These are phyloP conservation scores for Elsinoe perseae DNA, from an alignment of 2,329 filamentous ascomycete genomes.

Conservation along the genomic window DNA sequence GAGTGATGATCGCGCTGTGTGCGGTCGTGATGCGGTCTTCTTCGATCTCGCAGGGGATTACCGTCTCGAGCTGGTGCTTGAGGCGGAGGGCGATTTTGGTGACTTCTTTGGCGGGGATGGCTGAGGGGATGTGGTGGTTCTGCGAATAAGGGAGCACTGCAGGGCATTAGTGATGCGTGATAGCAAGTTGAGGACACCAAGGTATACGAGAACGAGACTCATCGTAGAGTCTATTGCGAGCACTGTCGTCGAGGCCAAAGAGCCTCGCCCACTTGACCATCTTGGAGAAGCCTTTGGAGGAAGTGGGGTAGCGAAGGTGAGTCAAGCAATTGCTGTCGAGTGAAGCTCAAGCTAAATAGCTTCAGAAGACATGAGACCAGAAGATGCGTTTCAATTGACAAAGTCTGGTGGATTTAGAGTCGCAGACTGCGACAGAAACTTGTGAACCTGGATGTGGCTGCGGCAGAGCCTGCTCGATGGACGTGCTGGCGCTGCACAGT, in stretches of 20 bases:
- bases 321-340: neutral
- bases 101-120: conserved; percentile 68
- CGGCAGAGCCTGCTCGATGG: conserved; percentile 10
- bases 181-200: neutral
- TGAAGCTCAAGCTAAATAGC: neutral
- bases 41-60: conserved; percentile 84
- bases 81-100: conserved; percentile 84
- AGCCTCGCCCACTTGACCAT: conserved; percentile 36
- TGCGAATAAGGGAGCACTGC: conserved; percentile 59
- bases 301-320: neutral
- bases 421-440: neutral
- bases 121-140: conserved; percentile 53
- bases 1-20: conserved; percentile 79
- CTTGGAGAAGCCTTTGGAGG: conserved; percentile 5
- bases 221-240: conserved; percentile 35
- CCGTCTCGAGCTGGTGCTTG: conserved; percentile 82
- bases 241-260: conserved; percentile 32
- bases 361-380: neutral
- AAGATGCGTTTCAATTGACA: neutral
- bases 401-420: neutral
- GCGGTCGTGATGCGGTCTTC: conserved; percentile 65
- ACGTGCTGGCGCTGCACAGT: neutral
- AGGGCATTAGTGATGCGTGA: conserved; percentile 15
- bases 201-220: conserved; percentile 36
- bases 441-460: conserved; percentile 6